phyloP scores from a whole-genome alignment of 1,284 basidiomycete species.

The Puccinia horiana region DNA sequence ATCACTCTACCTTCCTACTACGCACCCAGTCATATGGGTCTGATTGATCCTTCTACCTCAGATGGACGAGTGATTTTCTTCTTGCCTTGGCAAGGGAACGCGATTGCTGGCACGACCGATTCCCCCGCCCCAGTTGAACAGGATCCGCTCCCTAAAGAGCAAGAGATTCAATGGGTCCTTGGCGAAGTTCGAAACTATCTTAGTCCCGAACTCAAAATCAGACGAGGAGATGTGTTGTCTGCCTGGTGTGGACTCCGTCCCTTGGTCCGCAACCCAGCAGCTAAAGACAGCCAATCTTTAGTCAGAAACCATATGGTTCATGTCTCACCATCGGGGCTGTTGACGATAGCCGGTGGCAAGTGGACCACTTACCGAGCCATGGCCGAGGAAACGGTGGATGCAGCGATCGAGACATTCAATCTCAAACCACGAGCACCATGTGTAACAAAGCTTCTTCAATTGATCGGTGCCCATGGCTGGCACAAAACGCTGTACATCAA shows the following conservation, averaged over 20 bases:
- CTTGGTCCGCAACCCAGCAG: constrained; percentile 79
- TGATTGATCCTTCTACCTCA: constrained; percentile 90
- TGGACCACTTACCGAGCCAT: constrained; percentile 97
- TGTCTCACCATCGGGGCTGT: constrained; percentile 74
- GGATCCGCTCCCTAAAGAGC: constrained; percentile 82
- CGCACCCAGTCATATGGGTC: constrained; percentile 89
- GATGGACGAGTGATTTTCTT: constrained; percentile 99
- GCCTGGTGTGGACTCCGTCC: constrained; percentile 93
- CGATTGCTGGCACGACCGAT: constrained; percentile 96
- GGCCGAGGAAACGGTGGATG: constrained; percentile 93
- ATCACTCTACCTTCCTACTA: constrained; percentile 97
- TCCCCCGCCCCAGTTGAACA: constrained; percentile 74
- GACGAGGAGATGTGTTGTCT: constrained; percentile 92
- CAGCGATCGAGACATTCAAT: constrained; percentile 76
- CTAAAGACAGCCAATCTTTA: constrained; percentile 78
- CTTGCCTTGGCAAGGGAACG: constrained; percentile 96
- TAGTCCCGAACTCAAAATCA: constrained; percentile 86
- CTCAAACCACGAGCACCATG: constrained; percentile 67
- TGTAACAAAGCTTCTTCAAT: constrained; percentile 76
- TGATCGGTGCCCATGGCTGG: constrained; percentile 95
- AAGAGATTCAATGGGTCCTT: constrained; percentile 94
- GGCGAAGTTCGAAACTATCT: constrained; percentile 88
- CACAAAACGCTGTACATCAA: constrained; percentile 95
- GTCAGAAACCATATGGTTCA: constrained; percentile 95
- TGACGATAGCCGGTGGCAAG: constrained; percentile 96